A percentile compares a stretch with the other conserved stretches of the same genome.
These are phyloP conservation scores for Dactylorhiza incarnata DNA, from an alignment of 106 monocot genomes.

Conservation along the genomic window DNA sequence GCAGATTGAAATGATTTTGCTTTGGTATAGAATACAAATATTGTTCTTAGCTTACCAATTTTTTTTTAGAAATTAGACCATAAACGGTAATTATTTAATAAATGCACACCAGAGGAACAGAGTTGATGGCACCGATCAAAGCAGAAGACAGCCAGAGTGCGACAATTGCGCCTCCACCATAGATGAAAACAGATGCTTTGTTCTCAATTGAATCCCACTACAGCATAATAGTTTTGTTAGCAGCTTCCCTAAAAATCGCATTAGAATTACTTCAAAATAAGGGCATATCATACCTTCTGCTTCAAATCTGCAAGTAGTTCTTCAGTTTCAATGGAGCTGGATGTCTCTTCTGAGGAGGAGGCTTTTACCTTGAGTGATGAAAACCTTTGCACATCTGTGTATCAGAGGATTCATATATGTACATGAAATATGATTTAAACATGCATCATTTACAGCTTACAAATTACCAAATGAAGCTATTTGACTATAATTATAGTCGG, in stretches of 20 bases:
- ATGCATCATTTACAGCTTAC: neutral
- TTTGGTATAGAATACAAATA: neutral
- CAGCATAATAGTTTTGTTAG: neutral
- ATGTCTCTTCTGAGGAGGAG: slow-evolving; percentile 49
- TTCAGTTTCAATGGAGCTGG: slow-evolving; percentile 35
- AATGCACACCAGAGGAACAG: slow-evolving; percentile 68
- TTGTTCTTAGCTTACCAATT: neutral
- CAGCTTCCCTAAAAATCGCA: neutral
- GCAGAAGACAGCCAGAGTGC: slow-evolving; percentile 86
- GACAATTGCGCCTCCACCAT: slow-evolving; percentile 87
- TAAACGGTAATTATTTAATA: neutral
- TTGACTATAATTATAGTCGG: neutral
- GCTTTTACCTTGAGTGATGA: slow-evolving; percentile 53
- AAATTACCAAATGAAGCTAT: neutral
- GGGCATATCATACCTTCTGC: slow-evolving; percentile 43
- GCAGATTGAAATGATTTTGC: slow-evolving; percentile 7
- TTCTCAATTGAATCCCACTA: slow-evolving; percentile 95
- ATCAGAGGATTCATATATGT: neutral
- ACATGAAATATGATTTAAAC: neutral
- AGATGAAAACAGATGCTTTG: slow-evolving; percentile 81
- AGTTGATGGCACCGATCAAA: slow-evolving; percentile 84
- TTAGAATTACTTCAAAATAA: neutral
- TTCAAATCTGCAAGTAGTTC: slow-evolving; percentile 69
- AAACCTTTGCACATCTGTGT: slow-evolving; percentile 53
- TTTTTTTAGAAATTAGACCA: neutral